Conservation (phyloP, 345 rosid genomes). For the Citrus medica region DNA sequence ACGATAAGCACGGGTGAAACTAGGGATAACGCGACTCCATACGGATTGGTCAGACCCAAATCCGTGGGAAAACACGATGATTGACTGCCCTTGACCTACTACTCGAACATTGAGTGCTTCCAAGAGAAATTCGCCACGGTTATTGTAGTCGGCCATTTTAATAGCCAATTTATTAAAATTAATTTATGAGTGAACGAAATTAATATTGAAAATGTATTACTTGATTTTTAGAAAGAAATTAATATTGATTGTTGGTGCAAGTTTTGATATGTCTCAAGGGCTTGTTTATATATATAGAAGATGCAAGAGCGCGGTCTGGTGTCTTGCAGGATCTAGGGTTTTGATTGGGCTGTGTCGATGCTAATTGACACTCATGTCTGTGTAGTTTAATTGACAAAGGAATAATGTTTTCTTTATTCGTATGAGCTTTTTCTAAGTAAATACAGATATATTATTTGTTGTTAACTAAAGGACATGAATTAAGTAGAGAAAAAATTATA, state of each 20-base stretch:
- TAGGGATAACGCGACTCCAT: conserved; percentile 73
- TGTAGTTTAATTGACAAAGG: background rate
- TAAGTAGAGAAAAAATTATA: too few relatives aligned
- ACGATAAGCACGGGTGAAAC: conserved; percentile 36
- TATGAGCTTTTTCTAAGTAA: background rate
- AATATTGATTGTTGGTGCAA: background rate
- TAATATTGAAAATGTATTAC: too few relatives aligned
- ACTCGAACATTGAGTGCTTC: conserved; percentile 65
- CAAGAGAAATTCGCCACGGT: conserved; percentile 42
- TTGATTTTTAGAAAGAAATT: too few relatives aligned
- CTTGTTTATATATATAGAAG: background rate
- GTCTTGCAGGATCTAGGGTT: background rate
- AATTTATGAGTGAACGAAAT: background rate
- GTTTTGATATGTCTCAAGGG: background rate
- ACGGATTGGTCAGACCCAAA: conserved; percentile 81
- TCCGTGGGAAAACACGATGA: conserved; percentile 69
- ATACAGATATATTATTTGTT: too few relatives aligned
- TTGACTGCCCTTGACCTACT: conserved; percentile 56
- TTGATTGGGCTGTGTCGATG: background rate
- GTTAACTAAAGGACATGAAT: background rate
- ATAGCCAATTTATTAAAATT: background rate
- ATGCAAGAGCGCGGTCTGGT: background rate
- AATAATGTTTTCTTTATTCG: background rate
- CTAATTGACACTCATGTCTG: background rate
- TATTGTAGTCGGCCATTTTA: background rate